Evolutionary conservation across 1,284 basidiomycete genomes (phyloP).

Genomic region (Microbotryum intermedium): DNA sequence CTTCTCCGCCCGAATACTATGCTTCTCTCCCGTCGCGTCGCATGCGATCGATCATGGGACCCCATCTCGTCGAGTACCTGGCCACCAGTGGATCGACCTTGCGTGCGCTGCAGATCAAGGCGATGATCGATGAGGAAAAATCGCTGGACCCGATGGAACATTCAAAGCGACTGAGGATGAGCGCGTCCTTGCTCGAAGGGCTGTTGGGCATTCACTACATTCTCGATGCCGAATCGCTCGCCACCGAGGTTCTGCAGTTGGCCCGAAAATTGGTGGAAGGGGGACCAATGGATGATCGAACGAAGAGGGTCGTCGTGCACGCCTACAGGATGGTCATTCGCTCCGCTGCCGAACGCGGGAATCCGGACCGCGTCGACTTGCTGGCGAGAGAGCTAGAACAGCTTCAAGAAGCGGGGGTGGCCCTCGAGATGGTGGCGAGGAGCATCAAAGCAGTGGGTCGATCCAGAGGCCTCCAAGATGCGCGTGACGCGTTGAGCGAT

Average conservation of each 20-base stretch:
- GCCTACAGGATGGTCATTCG: too few species aligned
- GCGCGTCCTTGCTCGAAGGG: not conserved
- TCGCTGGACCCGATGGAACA: not conserved
- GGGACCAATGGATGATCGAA: too few species aligned
- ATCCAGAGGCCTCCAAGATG: too few species aligned
- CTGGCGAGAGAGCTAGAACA: not conserved
- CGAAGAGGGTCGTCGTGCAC: too few species aligned
- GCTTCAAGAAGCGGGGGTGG: not conserved
- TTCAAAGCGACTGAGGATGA: not conserved
- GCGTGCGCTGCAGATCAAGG: constrained; percentile 3
- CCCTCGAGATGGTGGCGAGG: not conserved
- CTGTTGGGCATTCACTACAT: not conserved
- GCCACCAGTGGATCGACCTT: constrained; percentile 4
- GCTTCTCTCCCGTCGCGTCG: too few species aligned
- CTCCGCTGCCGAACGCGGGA: too few species aligned
- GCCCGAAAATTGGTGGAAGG: too few species aligned
- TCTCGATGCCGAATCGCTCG: too few species aligned
- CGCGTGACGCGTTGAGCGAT: too few species aligned
- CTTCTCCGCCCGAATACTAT: constrained; percentile 3
- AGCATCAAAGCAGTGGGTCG: not conserved
- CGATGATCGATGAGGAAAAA: not conserved
- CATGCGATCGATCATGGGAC: not conserved
- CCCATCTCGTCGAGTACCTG: constrained; percentile 4
- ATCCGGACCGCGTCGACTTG: not conserved
- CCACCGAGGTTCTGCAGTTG: too few species aligned